Base-by-base conservation (phyloP, 1,284 basidiomycete species). In the Ganoderma sinense region DNA sequence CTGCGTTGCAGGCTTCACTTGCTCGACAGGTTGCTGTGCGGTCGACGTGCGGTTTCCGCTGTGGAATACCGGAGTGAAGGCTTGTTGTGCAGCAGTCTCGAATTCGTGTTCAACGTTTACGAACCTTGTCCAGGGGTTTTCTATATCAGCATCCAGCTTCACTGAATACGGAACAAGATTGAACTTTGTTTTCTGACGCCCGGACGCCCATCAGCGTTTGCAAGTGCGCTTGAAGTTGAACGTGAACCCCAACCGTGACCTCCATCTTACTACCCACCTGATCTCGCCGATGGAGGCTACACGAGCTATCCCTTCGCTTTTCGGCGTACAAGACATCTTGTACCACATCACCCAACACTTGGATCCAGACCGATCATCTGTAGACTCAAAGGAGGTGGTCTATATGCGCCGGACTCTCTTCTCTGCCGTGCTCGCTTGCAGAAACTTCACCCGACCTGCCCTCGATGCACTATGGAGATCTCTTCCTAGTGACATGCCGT, bases 311-410 rank as follows among this genome's bases (percentile, higher is more conserved):
- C 11, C 33, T 11, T 29, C 60, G 23, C 26, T 61, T 7, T 61
- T 13, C 20, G 65, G 62, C 36, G 65, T 62, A n/a, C 55, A 68
- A 3, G 66, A 68, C 55, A 58, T 68, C 39, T 41, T 68, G n/a
- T 60, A 60, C 55, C 31, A 58, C 7, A 41, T 68, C 53, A 59
- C 64, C 11, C 55, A 43, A 2, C 23, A 68, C 23, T 43, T 68
- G 31, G 55, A 68, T 45, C 62, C 62, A 0, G n/a, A 62, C 14
- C 20, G 33, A 41, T 26, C n/a, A 7, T 45, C 43, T 11, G 36
- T 10, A 1, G 36, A 39, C 43, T n/a, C 4, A 1, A 18, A 45
- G 18, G 20, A 45, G 7, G 43, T 45, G 20, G 7, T 14, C 26
- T 26, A 13, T 55, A 14, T 55, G 13, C 53, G 53, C 13, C 60